Conservation (phyloP, 2,329 filamentous ascomycete genomes). For the Hymenotorrendiella dingleyae region DNA sequence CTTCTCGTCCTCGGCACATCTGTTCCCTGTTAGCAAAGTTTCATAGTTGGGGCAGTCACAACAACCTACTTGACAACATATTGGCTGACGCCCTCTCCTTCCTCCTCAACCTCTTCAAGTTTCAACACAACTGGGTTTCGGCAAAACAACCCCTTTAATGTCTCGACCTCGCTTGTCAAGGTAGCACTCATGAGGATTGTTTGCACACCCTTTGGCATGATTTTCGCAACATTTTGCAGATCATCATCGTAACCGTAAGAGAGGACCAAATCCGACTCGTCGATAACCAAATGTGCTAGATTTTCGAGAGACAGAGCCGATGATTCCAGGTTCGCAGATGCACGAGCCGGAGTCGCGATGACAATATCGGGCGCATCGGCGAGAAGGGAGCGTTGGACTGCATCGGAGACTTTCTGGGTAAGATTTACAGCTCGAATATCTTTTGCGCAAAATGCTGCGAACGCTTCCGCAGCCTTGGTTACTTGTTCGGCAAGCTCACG, state of each 20-base stretch:
- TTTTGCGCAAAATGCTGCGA: conserved; percentile 79
- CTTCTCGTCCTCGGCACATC: conserved; percentile 94
- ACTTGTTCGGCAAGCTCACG: conserved; percentile 93
- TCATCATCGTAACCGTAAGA: conserved; percentile 95
- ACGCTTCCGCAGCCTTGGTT: conserved; percentile 67
- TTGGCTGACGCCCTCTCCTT: conserved; percentile 73
- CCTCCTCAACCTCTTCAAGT: conserved; percentile 74
- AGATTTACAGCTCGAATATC: conserved; percentile 79
- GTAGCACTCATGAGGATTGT: conserved; percentile 93
- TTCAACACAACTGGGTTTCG: conserved; percentile 73
- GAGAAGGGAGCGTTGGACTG: conserved; percentile 80
- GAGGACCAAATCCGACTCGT: conserved; percentile 89
- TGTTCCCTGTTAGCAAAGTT: conserved; percentile 30
- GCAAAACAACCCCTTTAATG: conserved; percentile 79
- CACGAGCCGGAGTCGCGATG: conserved; percentile 83
- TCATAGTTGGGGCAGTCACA: neutral
- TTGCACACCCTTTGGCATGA: conserved; percentile 79
- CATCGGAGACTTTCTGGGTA: conserved; percentile 83
- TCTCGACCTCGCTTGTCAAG: conserved; percentile 79
- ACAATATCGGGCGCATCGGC: conserved; percentile 84
- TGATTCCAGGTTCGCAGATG: conserved; percentile 69
- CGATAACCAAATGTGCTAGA: conserved; percentile 72
- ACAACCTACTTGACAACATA: conserved; percentile 68
- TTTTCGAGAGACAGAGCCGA: conserved; percentile 64
- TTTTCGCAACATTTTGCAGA: conserved; percentile 69